Evolutionary conservation across 2,329 filamentous ascomycete species (phyloP).

Genomic region (Xylariaceae sp.): DNA sequence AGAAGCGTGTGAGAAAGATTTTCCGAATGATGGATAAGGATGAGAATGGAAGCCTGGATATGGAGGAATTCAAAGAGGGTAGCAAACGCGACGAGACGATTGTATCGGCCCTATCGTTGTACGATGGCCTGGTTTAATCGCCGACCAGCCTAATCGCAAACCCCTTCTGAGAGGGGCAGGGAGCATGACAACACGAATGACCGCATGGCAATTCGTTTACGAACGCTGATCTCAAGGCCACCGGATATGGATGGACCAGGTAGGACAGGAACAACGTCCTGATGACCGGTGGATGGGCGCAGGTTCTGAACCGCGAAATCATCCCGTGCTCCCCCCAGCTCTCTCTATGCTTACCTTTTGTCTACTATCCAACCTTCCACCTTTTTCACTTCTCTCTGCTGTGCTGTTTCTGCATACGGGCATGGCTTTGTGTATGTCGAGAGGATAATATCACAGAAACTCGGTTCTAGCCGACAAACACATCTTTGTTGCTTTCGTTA

Average conservation of each 20-base stretch:
- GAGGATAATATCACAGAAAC: constrained; percentile 15
- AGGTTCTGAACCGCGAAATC: background rate
- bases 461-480: constrained; percentile 3
- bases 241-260: constrained; percentile 1
- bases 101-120: constrained; percentile 90
- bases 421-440: constrained; percentile 18
- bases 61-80: constrained; percentile 98
- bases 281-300: constrained; percentile 11
- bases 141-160: constrained; percentile 7
- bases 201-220: background rate
- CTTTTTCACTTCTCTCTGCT: background rate
- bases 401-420: constrained; percentile 5
- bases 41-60: constrained; percentile 93
- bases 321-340: constrained; percentile 4
- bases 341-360: background rate
- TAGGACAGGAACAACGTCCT: constrained; percentile 7
- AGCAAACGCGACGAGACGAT: constrained; percentile 99
- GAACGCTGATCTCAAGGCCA: background rate
- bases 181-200: background rate
- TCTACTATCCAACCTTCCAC: constrained; percentile 5
- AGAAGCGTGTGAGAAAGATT: constrained; percentile 97
- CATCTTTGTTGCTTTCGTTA: background rate
- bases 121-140: constrained; percentile 80
- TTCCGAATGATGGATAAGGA: constrained; percentile 99
- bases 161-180: background rate